A percentile compares a stretch with the other conserved stretches of the same genome.
Conservation (phyloP, 768 basidiomycete species). For the Leccinum pellstonianum region DNA sequence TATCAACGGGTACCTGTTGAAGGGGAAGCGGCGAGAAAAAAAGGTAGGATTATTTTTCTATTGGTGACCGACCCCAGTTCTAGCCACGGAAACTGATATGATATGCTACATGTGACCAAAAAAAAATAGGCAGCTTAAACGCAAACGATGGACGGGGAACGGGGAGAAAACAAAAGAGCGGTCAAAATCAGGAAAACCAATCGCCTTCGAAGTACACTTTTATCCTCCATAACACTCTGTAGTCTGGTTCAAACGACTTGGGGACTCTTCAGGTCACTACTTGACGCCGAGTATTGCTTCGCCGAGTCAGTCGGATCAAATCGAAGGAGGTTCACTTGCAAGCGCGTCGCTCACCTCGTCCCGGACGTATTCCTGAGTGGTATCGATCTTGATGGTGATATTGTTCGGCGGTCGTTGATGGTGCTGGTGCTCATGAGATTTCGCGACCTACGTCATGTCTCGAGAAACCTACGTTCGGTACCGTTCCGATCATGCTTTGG, state of each 20-base stretch:
- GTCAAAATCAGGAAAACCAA: conserved; percentile 3
- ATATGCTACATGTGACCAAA: conserved; percentile 21
- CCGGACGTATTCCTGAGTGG: conserved; percentile 52
- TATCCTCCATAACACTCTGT: not conserved
- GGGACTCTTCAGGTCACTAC: conserved; percentile 19
- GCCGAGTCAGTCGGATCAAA: not conserved
- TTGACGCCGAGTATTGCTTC: conserved; percentile 24
- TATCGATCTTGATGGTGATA: conserved; percentile 68
- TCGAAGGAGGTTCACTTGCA: not conserved
- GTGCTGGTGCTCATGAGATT: not conserved
- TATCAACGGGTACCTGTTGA: not conserved
- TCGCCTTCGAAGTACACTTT: conserved; percentile 4
- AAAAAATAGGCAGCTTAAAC: not conserved
- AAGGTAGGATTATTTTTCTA: conserved; percentile 1
- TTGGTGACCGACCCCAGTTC: conserved; percentile 16
- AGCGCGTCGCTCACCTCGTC: conserved; percentile 34
- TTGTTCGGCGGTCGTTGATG: conserved; percentile 39
- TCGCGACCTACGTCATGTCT: not conserved
- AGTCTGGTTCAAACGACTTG: conserved; percentile 16
- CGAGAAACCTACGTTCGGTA: conserved; percentile 12
- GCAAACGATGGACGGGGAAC: conserved; percentile 1
- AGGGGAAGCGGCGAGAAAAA: not conserved
- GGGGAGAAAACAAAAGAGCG: not conserved
- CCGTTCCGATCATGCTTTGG: conserved; percentile 8
- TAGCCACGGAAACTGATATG: conserved; percentile 6